Conservation (phyloP, 2,329 filamentous ascomycete genomes). For the Apiospora saccharicola region DNA sequence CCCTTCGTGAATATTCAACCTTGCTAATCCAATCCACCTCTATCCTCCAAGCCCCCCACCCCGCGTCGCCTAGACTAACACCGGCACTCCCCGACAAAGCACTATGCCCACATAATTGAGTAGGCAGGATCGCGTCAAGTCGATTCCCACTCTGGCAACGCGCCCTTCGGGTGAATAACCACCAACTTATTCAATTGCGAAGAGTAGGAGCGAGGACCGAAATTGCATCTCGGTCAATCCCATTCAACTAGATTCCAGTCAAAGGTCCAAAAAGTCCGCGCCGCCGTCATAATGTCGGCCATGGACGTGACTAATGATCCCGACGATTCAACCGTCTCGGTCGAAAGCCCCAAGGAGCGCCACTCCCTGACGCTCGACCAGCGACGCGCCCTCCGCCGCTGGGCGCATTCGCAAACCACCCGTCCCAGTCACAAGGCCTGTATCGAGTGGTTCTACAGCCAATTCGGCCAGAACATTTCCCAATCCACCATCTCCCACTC, state of each 20-base stretch:
- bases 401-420: slow-evolving; percentile 63
- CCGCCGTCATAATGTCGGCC: not conserved
- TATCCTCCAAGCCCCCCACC: not conserved
- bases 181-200: slow-evolving; percentile 12
- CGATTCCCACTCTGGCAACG: not conserved
- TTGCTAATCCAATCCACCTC: not conserved
- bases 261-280: not conserved
- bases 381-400: slow-evolving; percentile 65
- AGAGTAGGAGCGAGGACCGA: not conserved
- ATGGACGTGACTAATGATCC: slow-evolving; percentile 18
- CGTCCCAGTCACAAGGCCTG: slow-evolving; percentile 68
- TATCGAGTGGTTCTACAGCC: slow-evolving; percentile 67
- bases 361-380: slow-evolving; percentile 69
- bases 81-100: slow-evolving; percentile 1
- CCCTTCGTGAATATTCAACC: slow-evolving; percentile 20
- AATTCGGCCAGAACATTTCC: slow-evolving; percentile 67
- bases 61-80: not conserved
- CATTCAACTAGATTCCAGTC: not conserved
- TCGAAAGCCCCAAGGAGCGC: slow-evolving; percentile 49
- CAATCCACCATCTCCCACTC: slow-evolving; percentile 71
- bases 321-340: slow-evolving; percentile 16
- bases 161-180: slow-evolving; percentile 2
- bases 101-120: slow-evolving; percentile 20
- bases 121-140: not conserved
- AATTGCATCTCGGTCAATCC: not conserved